Conservation (phyloP, 1,284 basidiomycete genomes). For the Tilletia setariae region DNA sequence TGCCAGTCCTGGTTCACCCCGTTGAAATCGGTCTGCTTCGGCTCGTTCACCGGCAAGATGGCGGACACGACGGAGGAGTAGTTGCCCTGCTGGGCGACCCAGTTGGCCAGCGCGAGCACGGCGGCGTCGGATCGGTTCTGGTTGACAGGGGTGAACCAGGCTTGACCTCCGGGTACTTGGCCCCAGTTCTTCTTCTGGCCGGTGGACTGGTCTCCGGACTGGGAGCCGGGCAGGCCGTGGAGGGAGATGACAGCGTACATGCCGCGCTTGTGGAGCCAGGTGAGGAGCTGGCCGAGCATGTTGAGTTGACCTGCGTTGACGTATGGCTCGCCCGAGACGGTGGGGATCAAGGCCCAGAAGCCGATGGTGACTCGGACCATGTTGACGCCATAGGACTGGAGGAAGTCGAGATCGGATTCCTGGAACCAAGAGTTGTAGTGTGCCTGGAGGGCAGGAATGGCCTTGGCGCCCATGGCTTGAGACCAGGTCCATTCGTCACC, state of each 20-base stretch:
- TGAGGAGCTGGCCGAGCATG: constrained; percentile 40
- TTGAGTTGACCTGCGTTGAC: constrained; percentile 35
- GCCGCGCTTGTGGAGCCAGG: constrained; percentile 52
- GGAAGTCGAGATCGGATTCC: constrained; percentile 54
- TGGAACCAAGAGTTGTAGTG: constrained; percentile 56
- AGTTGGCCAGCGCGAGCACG: constrained; percentile 35
- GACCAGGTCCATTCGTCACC: constrained; percentile 55
- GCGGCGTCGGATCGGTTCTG: constrained; percentile 36
- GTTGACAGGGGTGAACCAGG: constrained; percentile 41
- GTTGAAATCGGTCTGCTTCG: constrained; percentile 27
- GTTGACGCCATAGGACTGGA: constrained; percentile 51
- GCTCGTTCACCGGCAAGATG: constrained; percentile 49
- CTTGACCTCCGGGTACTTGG: constrained; percentile 14
- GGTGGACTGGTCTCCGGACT: constrained; percentile 53
- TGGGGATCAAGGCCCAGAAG: constrained; percentile 52
- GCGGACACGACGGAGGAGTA: constrained; percentile 45
- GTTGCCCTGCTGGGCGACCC: constrained; percentile 32
- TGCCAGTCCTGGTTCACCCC: constrained; percentile 14
- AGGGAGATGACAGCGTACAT: constrained; percentile 57
- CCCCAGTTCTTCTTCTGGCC: constrained; percentile 40
- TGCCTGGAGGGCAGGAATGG: constrained; percentile 33
- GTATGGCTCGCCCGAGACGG: constrained; percentile 35
- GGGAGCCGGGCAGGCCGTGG: constrained; percentile 58
- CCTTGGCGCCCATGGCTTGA: constrained; percentile 37
- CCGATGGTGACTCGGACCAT: constrained; percentile 55